Conservation (phyloP, 164 flowering plant species). For the Litsea cubeba region DNA sequence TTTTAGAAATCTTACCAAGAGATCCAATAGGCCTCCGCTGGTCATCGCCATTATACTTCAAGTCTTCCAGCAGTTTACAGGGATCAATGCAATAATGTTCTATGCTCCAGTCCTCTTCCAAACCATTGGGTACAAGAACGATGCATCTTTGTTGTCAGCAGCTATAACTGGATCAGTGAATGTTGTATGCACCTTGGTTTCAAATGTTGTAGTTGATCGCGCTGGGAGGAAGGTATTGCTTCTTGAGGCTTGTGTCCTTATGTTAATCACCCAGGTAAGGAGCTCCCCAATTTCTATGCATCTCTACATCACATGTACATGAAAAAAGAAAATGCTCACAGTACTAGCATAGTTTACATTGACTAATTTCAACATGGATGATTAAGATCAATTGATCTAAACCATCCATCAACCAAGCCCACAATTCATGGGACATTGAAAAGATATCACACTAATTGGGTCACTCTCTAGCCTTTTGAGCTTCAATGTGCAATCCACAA, state of each 20-base stretch:
- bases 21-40: conserved; percentile 19
- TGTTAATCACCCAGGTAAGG: conserved; percentile 24
- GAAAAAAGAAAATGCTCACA: background rate
- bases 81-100: conserved; percentile 36
- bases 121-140: conserved; percentile 22
- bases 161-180: conserved; percentile 27
- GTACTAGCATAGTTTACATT: background rate
- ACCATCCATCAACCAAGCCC: too few relatives aligned
- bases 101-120: conserved; percentile 34
- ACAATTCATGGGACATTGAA: too few relatives aligned
- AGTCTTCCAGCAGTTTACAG: conserved; percentile 30
- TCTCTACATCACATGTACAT: background rate
- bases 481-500: too few relatives aligned
- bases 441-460: too few relatives aligned
- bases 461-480: too few relatives aligned
- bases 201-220: conserved; percentile 19
- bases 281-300: background rate
- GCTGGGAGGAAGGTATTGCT: conserved; percentile 23
- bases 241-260: conserved; percentile 22
- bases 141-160: conserved; percentile 20
- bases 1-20: conserved; percentile 14
- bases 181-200: conserved; percentile 22
- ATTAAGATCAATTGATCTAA: background rate
- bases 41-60: conserved; percentile 22
- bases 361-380: background rate